A percentile compares a stretch with the other conserved stretches of the same genome.
These are phyloP conservation scores for Quercus aquifolioides DNA, from an alignment of 306 rosid species.

Conservation along the genomic window DNA sequence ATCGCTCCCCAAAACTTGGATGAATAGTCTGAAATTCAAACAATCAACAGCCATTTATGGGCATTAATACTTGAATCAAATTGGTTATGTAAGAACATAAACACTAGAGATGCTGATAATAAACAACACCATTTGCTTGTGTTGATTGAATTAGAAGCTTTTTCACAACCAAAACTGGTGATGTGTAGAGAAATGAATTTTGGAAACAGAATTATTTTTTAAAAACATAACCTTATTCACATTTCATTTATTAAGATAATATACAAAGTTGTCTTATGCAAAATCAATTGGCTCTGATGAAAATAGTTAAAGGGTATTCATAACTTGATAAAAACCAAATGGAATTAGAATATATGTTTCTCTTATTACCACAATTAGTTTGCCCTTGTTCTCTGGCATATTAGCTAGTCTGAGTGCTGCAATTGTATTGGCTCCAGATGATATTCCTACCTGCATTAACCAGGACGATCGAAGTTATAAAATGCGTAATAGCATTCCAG, in stretches of 20 bases:
- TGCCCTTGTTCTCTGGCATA: constrained; percentile 90
- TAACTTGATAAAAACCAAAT: background rate
- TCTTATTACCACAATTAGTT: constrained; percentile 84
- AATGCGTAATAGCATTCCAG: background rate
- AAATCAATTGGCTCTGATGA: background rate
- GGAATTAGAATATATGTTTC: background rate
- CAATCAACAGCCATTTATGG: constrained; percentile 1
- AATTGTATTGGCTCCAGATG: constrained; percentile 92
- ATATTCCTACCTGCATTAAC: constrained; percentile 79
- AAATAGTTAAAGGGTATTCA: background rate
- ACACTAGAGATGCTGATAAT: background rate
- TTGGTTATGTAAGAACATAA: background rate
- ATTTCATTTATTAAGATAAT: background rate
- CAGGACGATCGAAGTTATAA: background rate
- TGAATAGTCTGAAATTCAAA: constrained; percentile 73
- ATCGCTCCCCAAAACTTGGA: constrained; percentile 95
- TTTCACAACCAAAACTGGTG: background rate
- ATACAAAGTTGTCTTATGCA: background rate
- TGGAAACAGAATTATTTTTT: background rate
- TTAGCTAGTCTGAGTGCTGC: constrained; percentile 83
- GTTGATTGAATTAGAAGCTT: background rate
- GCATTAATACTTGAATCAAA: background rate
- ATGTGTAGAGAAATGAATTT: background rate
- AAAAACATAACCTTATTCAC: background rate
- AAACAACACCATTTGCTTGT: background rate